Evolutionary conservation across 2,329 filamentous ascomycete genomes (phyloP).

Genomic region (Fusarium sp.): DNA sequence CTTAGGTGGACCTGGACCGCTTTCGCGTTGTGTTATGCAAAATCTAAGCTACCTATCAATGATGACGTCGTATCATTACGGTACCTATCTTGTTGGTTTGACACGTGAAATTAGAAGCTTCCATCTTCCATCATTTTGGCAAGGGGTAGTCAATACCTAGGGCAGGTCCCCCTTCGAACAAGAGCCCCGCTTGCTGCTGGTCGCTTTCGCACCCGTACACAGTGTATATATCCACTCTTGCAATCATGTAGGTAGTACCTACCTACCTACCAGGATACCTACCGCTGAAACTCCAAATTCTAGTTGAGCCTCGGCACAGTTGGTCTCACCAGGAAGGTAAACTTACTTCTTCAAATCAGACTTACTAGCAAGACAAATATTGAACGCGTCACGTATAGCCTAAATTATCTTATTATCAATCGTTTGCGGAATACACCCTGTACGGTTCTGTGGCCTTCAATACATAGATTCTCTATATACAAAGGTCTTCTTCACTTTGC

Average conservation of each 20-base stretch:
- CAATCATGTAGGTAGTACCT: background rate
- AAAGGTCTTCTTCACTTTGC: conserved; percentile 37
- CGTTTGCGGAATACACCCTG: background rate
- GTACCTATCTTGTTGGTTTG: conserved; percentile 3
- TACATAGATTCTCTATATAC: conserved; percentile 40
- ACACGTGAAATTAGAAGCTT: conserved; percentile 48
- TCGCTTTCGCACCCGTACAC: background rate
- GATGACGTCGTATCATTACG: conserved; percentile 34
- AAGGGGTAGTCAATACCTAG: background rate
- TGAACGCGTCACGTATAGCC: conserved; percentile 1
- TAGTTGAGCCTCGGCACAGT: conserved; percentile 22
- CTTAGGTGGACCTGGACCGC: conserved; percentile 42
- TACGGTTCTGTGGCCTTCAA: conserved; percentile 7
- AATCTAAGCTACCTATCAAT: conserved; percentile 12
- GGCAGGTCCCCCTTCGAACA: background rate
- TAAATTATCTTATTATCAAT: background rate
- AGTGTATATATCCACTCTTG: conserved; percentile 11
- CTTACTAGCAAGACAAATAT: background rate
- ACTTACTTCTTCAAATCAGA: background rate
- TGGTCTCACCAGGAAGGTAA: background rate
- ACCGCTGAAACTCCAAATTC: conserved; percentile 8
- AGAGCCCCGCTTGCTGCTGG: conserved; percentile 20
- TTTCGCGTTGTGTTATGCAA: conserved; percentile 35
- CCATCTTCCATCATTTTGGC: conserved; percentile 26
- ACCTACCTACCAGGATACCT: no score